phyloP scores from a whole-genome alignment of 176 grass and related monocot species.

The Aegilops tauschii region DNA sequence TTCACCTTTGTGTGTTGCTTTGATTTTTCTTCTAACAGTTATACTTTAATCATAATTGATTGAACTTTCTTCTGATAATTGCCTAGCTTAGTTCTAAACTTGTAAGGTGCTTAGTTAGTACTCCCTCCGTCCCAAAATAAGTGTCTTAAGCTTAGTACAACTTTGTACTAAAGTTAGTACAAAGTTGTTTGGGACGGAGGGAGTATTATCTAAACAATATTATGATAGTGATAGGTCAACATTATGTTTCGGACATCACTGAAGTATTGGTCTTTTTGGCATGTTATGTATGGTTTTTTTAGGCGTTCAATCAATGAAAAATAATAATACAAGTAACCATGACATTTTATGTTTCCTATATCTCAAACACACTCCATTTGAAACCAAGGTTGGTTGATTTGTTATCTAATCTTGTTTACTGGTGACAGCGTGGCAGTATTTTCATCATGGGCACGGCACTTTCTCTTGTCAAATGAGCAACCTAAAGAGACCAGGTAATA shows the following conservation, averaged over 20 bases:
- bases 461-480: conserved; percentile 46
- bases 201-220: neutral
- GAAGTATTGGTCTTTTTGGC: neutral
- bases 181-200: no score
- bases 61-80: neutral
- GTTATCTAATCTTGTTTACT: neutral
- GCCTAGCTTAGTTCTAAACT: no score
- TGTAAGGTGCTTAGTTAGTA: neutral
- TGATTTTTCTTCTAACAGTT: neutral
- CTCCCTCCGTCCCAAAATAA: no score
- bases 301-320: no score
- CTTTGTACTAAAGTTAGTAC: no score
- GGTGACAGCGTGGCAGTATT: conserved; percentile 79
- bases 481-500: conserved; percentile 58
- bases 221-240: neutral
- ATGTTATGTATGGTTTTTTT: neutral
- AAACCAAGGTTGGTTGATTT: neutral
- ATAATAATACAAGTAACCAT: no score
- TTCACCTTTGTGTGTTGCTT: neutral
- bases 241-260: neutral
- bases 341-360: neutral
- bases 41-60: neutral
- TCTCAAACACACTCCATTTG: neutral
- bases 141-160: no score
- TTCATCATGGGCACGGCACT: conserved; percentile 58